phyloP scores from a whole-genome alignment of 2,329 filamentous ascomycete genomes.

The Rutstroemia sydowiana region DNA sequence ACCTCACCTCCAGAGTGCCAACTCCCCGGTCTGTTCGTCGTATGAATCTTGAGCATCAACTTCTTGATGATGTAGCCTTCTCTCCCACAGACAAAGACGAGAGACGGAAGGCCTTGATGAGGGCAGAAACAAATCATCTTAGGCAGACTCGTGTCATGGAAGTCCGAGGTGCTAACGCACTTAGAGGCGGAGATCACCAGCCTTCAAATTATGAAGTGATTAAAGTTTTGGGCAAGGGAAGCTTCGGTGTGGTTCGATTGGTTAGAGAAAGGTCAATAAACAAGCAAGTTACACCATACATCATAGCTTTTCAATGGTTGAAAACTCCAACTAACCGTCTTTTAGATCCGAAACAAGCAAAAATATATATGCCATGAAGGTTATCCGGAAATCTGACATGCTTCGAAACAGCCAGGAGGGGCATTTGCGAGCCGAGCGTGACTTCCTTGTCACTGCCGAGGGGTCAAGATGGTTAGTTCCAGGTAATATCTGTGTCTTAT shows the following conservation, averaged over 20 bases:
- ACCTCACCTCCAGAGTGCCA: slow-evolving; percentile 48
- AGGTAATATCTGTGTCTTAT: too few relatives aligned
- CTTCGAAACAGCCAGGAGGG: slow-evolving; percentile 85
- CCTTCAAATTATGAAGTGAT: slow-evolving; percentile 69
- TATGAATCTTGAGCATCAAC: slow-evolving; percentile 53
- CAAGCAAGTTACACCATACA: slow-evolving; percentile 11
- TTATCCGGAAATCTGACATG: slow-evolving; percentile 92
- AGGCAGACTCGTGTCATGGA: slow-evolving; percentile 67
- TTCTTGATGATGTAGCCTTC: slow-evolving; percentile 42
- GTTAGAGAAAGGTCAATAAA: slow-evolving; percentile 56
- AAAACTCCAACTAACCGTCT: neutral
- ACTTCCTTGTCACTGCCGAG: slow-evolving; percentile 83
- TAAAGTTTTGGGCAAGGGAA: slow-evolving; percentile 82
- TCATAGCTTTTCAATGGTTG: neutral
- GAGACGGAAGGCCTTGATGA: slow-evolving; percentile 51
- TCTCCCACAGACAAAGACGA: slow-evolving; percentile 44
- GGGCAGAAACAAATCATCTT: slow-evolving; percentile 65
- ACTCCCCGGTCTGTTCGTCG: slow-evolving; percentile 55
- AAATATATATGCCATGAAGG: slow-evolving; percentile 90
- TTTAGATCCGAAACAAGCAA: slow-evolving; percentile 26
- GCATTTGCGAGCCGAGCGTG: slow-evolving; percentile 82
- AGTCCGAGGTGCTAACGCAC: slow-evolving; percentile 40
- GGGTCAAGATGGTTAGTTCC: slow-evolving; percentile 64
- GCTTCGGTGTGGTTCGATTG: slow-evolving; percentile 85
- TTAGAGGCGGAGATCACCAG: slow-evolving; percentile 38